Evolutionary conservation across 129 eudicot species (phyloP), one percentile per base, ranked within the genome.

Genomic region (Lonicera japonica): DNA sequence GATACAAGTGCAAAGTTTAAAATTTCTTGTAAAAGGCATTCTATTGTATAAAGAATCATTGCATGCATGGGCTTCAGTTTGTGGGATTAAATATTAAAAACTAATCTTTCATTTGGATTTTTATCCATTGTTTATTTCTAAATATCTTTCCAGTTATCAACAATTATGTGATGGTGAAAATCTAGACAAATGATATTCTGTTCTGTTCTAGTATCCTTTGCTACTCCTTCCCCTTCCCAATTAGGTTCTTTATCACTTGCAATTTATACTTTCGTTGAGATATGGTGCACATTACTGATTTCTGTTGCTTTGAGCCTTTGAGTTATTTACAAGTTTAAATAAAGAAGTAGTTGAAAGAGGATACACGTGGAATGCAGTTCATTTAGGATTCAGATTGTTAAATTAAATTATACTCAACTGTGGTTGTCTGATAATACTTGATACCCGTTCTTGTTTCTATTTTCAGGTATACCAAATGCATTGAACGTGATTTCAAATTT

Each of bases 381-480:
- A 11, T 43, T 43, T 43, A 43, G 50, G 8, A 43, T 43, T 43
- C 1, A 10, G 13, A 11, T 43, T 43, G 13, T 10, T 43, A 43
- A 43, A 4, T 14, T 14, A 43, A 4, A 14, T 43, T 4, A 43
- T 43, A 2, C 2, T 41, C 19, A 17, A 20, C 14, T 23, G 8
- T 22, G 60, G n/a, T 0, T 7, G 51, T 45, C 13, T 45, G 51
- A 11, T 29, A 6, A 29, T 6, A 29, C 13, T 62, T 64, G 25
- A 52, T 51, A 19, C 0, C 17, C 43, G 46, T 48, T n/a, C 43
- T 65, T 40, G 70, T 19, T 71, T 63, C 13, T 39, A 38, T 69
- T 69, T 70, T 52, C 89, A 88, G 96, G 96, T 46, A 88, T 88
- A 79, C 96, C 94, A 12, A 88, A 88, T 65, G 56, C 80, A 25